These are phyloP conservation scores for Geranium rotundifolium DNA, from an alignment of 345 rosid species.

Conservation along the genomic window DNA sequence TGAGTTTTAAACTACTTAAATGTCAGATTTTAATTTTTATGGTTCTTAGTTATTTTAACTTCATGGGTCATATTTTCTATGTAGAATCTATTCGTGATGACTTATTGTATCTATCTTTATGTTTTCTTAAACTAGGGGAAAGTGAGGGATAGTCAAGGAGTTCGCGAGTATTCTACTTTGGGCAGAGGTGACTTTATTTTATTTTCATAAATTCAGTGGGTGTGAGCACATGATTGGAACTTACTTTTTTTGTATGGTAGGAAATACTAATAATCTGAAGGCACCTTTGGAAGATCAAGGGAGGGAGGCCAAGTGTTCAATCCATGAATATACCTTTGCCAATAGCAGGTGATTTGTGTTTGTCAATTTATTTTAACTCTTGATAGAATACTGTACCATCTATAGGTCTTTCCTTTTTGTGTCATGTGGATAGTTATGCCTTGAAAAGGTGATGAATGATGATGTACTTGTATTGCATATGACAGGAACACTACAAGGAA, in stretches of 20 bases:
- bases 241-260: constrained; percentile 16
- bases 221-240: constrained; percentile 5
- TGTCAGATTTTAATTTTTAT: neutral
- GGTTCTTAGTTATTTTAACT: neutral
- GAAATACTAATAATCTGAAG: constrained; percentile 16
- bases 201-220: constrained; percentile 7
- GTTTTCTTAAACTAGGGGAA: constrained; percentile 26
- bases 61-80: neutral
- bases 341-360: constrained; percentile 32
- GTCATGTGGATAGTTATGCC: neutral
- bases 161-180: constrained; percentile 10
- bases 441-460: neutral
- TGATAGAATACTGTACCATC: neutral
- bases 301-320: constrained; percentile 23
- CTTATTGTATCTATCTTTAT: neutral
- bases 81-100: neutral
- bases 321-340: constrained; percentile 20
- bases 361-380: constrained; percentile 5
- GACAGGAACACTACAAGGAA: constrained; percentile 17
- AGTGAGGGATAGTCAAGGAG: constrained; percentile 22
- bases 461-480: neutral
- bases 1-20: no score
- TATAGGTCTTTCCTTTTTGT: neutral
- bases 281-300: constrained; percentile 19
- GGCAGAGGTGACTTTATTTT: constrained; percentile 37